Conservation (phyloP, 1,284 basidiomycete genomes). For the Rhodotorula sp. region DNA sequence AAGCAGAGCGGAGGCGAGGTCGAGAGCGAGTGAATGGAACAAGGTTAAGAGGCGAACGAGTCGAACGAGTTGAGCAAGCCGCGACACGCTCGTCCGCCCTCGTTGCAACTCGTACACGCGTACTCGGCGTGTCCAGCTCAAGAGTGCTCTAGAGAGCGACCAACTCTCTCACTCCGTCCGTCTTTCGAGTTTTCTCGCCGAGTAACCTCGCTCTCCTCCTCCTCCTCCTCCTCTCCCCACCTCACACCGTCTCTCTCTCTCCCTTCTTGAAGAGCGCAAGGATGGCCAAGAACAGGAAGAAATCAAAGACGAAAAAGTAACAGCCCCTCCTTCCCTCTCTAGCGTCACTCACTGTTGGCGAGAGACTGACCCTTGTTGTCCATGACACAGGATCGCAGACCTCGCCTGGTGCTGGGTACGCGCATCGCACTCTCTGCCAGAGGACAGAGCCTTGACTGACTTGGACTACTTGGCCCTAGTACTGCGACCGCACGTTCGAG, state of each 20-base stretch:
- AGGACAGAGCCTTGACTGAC: too few species aligned
- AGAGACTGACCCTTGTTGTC: neutral
- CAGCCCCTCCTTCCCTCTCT: neutral
- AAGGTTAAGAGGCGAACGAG: too few species aligned
- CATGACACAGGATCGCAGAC: slow-evolving; percentile 17
- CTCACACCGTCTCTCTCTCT: neutral
- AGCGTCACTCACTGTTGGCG: too few species aligned
- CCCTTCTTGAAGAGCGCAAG: neutral
- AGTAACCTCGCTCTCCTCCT: neutral
- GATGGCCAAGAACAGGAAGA: slow-evolving; percentile 52
- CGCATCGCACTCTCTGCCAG: neutral
- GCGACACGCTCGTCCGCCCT: too few species aligned
- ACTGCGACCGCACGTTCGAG: slow-evolving; percentile 97
- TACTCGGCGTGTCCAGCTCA: too few species aligned
- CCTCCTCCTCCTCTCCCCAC: neutral
- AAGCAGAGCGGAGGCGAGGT: too few species aligned
- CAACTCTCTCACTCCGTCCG: too few species aligned
- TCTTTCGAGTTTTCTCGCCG: too few species aligned
- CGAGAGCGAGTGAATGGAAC: too few species aligned
- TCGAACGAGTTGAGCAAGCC: too few species aligned
- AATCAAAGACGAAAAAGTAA: slow-evolving; percentile 46
- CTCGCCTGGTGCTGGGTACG: slow-evolving; percentile 34
- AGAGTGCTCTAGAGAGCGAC: too few species aligned
- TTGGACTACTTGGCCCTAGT: slow-evolving; percentile 72
- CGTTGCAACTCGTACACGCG: too few species aligned